phyloP scores from a whole-genome alignment of 129 eudicot genomes.

The Escallonia herrerae region DNA sequence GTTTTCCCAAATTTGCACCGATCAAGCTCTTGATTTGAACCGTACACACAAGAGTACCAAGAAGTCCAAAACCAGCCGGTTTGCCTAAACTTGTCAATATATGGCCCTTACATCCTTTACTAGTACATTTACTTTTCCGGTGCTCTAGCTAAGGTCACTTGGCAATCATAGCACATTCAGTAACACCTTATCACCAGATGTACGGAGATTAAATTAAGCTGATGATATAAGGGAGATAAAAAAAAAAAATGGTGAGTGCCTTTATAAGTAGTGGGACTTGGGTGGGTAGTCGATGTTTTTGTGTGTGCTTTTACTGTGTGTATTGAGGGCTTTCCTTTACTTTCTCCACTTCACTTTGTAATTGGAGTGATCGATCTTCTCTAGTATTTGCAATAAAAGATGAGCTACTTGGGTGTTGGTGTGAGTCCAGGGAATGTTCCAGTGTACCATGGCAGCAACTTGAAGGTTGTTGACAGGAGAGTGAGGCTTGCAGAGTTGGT shows the following conservation, averaged over 20 bases:
- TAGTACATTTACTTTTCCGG: neutral
- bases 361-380: neutral
- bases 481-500: slow-evolving; percentile 57
- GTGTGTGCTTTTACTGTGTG: slow-evolving; percentile 2
- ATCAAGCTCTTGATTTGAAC: too few species aligned
- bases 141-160: neutral
- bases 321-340: neutral
- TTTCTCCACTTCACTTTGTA: neutral
- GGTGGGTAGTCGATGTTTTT: neutral
- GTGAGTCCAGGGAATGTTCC: slow-evolving; percentile 68
- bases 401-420: slow-evolving; percentile 67
- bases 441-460: slow-evolving; percentile 43
- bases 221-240: neutral
- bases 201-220: neutral
- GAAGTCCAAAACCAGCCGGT: neutral
- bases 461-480: slow-evolving; percentile 52
- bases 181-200: neutral
- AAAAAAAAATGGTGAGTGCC: slow-evolving; percentile 5
- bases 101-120: too few species aligned
- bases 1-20: neutral
- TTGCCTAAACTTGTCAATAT: too few species aligned
- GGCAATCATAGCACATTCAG: neutral
- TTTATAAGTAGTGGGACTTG: slow-evolving; percentile 14
- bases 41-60: neutral
- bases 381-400: neutral